Evolutionary conservation across 2,329 filamentous ascomycete genomes (phyloP).

Genomic region (Aspergillus proliferans): DNA sequence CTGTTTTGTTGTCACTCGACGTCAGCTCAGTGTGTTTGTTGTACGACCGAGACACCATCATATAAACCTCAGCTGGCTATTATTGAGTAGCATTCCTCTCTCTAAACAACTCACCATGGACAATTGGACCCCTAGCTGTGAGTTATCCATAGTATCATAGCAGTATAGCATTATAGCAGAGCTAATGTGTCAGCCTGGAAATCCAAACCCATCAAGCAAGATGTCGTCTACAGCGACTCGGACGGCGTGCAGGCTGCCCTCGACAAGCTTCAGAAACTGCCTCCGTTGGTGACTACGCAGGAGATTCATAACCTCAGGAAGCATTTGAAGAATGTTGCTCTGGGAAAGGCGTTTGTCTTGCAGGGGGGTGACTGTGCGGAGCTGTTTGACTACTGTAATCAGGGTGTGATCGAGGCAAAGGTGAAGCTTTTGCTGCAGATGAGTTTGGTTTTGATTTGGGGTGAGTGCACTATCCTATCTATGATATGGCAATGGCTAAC

Average conservation of each 20-base stretch:
- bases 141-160: not conserved
- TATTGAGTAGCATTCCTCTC: not conserved
- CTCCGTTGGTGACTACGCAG: slow-evolving; percentile 42
- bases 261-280: slow-evolving; percentile 38
- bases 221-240: slow-evolving; percentile 37
- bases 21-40: too few relatives aligned
- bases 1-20: too few relatives aligned
- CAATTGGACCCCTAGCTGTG: slow-evolving; percentile 14
- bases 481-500: slow-evolving; percentile 4
- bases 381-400: slow-evolving; percentile 92
- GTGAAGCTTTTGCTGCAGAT: slow-evolving; percentile 96
- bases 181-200: slow-evolving; percentile 13
- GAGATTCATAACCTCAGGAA: slow-evolving; percentile 71
- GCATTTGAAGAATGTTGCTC: slow-evolving; percentile 75
- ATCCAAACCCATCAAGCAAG: slow-evolving; percentile 20
- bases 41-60: too few relatives aligned
- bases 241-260: slow-evolving; percentile 35
- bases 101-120: slow-evolving; percentile 3
- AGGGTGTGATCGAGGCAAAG: slow-evolving; percentile 85
- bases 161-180: not conserved
- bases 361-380: slow-evolving; percentile 97
- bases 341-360: slow-evolving; percentile 85
- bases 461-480: slow-evolving; percentile 34
- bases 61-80: too few relatives aligned
- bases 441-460: slow-evolving; percentile 93